phyloP scores from a whole-genome alignment of 2,329 filamentous ascomycete species.

The Talaromyces pinophilus region DNA sequence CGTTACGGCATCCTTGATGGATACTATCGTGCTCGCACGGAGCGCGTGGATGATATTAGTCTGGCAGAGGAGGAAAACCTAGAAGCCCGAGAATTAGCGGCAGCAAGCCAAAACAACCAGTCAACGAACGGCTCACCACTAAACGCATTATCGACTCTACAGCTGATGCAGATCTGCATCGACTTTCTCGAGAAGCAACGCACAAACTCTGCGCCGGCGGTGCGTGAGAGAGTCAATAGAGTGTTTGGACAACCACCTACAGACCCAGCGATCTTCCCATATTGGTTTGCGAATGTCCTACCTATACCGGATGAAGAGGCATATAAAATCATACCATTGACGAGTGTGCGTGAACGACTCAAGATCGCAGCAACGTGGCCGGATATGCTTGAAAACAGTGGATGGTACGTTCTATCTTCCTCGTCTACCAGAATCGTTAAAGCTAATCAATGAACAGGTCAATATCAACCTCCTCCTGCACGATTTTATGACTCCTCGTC shows the following conservation, averaged over 20 bases:
- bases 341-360: slow-evolving; percentile 74
- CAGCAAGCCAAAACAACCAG: neutral
- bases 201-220: slow-evolving; percentile 69
- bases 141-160: slow-evolving; percentile 65
- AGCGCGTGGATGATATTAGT: slow-evolving; percentile 78
- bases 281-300: slow-evolving; percentile 84
- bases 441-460: slow-evolving; percentile 26
- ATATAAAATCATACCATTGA: slow-evolving; percentile 71
- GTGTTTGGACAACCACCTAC: slow-evolving; percentile 76
- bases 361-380: slow-evolving; percentile 85
- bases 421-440: slow-evolving; percentile 32
- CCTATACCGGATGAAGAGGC: slow-evolving; percentile 78
- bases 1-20: slow-evolving; percentile 67
- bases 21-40: slow-evolving; percentile 73
- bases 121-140: slow-evolving; percentile 30
- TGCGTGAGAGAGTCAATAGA: slow-evolving; percentile 68
- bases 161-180: slow-evolving; percentile 65
- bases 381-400: slow-evolving; percentile 65
- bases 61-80: slow-evolving; percentile 75
- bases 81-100: slow-evolving; percentile 67
- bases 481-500: slow-evolving; percentile 49
- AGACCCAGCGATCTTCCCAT: slow-evolving; percentile 77
- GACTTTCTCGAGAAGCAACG: slow-evolving; percentile 71
- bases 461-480: slow-evolving; percentile 22
- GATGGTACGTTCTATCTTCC: slow-evolving; percentile 61